phyloP scores from a whole-genome alignment of 805 yeast species.

The Candida silvatica region DNA sequence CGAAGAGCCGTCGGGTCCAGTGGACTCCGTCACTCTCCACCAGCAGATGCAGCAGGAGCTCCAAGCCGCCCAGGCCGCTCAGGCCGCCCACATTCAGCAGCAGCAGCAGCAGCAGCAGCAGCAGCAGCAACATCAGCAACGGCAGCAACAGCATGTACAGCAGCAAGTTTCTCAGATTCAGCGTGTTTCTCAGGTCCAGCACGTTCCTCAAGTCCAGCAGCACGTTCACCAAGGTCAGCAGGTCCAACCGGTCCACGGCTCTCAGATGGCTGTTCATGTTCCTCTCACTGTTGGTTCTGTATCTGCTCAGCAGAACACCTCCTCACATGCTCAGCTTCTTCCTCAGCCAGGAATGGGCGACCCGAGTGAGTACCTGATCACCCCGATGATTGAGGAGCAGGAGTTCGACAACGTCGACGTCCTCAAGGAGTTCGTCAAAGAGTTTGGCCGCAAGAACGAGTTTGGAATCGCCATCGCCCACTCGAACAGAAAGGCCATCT shows the following conservation, averaged over 20 bases:
- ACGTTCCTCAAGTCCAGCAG: slow-evolving; percentile 6
- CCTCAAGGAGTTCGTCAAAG: slow-evolving; percentile 44
- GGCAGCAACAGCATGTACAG: slow-evolving; percentile 10
- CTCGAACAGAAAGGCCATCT: slow-evolving; percentile 49
- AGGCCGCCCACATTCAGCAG: slow-evolving; percentile 1
- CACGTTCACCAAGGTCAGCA: slow-evolving; percentile 9
- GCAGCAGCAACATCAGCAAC: slow-evolving; percentile 4
- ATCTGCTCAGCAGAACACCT: not conserved
- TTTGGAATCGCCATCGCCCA: slow-evolving; percentile 54
- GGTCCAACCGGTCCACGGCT: slow-evolving; percentile 6
- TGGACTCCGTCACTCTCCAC: not conserved
- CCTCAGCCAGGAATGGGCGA: slow-evolving; percentile 12
- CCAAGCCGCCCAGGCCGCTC: no score
- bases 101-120: slow-evolving; percentile 3
- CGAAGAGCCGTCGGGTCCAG: slow-evolving; percentile 3
- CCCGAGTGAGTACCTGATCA: slow-evolving; percentile 35
- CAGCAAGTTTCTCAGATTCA: slow-evolving; percentile 7
- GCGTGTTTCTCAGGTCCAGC: slow-evolving; percentile 5
- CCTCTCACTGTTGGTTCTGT: no score
- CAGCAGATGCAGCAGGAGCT: not conserved
- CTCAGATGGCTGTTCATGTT: no score
- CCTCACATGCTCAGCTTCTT: no score
- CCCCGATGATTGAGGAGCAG: slow-evolving; percentile 47
- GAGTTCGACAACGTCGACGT: slow-evolving; percentile 40
- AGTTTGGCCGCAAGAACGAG: slow-evolving; percentile 48